Conservation (phyloP, 2,329 filamentous ascomycete species). For the Xylaria arbuscula region DNA sequence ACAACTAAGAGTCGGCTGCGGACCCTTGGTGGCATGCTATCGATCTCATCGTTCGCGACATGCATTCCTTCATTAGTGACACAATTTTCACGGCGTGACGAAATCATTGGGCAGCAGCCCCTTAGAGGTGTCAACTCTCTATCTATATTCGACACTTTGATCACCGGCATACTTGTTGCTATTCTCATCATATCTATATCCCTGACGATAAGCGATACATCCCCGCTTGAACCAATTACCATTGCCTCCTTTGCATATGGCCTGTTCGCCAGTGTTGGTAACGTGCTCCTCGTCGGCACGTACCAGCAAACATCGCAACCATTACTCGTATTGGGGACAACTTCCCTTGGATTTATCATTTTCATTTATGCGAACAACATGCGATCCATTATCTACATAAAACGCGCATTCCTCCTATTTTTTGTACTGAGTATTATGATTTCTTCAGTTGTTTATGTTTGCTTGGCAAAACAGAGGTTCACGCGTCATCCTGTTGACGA, state of each 20-base stretch:
- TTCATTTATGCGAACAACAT: constrained; percentile 60
- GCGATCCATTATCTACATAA: constrained; percentile 57
- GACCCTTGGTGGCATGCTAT: constrained; percentile 57
- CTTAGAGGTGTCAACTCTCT: constrained; percentile 56
- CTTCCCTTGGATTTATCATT: constrained; percentile 55
- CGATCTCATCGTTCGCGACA: constrained; percentile 55
- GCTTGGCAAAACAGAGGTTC: constrained; percentile 48
- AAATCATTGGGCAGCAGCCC: constrained; percentile 43
- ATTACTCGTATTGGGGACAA: constrained; percentile 54
- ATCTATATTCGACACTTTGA: constrained; percentile 61
- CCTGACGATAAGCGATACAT: constrained; percentile 61
- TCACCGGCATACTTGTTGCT: constrained; percentile 60
- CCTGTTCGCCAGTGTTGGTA: constrained; percentile 51
- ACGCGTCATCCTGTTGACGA: constrained; percentile 60
- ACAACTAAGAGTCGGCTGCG: constrained; percentile 61
- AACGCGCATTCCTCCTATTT: constrained; percentile 55
- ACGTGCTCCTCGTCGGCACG: constrained; percentile 55
- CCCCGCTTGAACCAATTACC: constrained; percentile 56
- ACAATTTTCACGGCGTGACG: constrained; percentile 46
- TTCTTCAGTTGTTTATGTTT: constrained; percentile 53
- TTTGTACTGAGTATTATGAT: constrained; percentile 55
- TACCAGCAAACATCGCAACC: constrained; percentile 59
- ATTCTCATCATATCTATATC: constrained; percentile 57
- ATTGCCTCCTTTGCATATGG: constrained; percentile 59
- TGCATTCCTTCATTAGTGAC: constrained; percentile 53